Base-by-base conservation (phyloP, 805 yeast genomes). In the Candida yuanshanica region DNA sequence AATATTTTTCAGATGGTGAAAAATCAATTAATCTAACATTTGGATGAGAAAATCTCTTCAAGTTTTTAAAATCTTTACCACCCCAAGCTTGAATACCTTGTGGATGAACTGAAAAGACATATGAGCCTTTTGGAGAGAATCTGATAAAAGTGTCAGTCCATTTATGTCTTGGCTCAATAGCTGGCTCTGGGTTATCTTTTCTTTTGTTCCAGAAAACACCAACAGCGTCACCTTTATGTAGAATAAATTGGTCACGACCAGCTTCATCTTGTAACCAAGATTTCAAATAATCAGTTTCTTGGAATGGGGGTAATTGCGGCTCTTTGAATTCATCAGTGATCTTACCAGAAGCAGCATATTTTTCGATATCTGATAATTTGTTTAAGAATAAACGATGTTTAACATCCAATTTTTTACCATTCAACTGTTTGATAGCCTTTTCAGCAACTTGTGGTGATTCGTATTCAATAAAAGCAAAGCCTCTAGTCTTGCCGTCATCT, bases 61-160 rank as follows among this genome's bases (percentile, higher is more conserved):
- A 69, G 55, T 84, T 75, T 48, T 74, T 78, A 59, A 88, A 88
- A 36, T 76, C 71, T 41, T 77, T 75, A 47, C 98, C 97, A 60
- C 98, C 99, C 95, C 97, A 93, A 21, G 91, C 77, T 62, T 88
- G 95, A 43, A 89, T 80, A 72, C 98, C 98, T 66, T 87, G 95
- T 38, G 88, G 88, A 66, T 91, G 97, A 54, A 89, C 74, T 1
- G 97, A 82, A 53, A 86, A 79, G 49, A 91, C 65, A 59, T 79
- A 90, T 11, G 91, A 80, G 64, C 99, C 99, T 66, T 80, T 81
- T 59, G 97, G 96, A 37, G 98, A 88, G 70, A 89, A 91, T 61
- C 81, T 81, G 55, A 88, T 85, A 54, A 82, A 89, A 47, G 87
- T 81, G 45, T 88, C 81, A 43, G 97, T 89, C 85, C 95, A 88